A percentile compares a stretch with the other conserved stretches of the same genome.
phyloP scores from a whole-genome alignment of 2,329 filamentous ascomycete genomes.

The Cladorrhinum sp. region DNA sequence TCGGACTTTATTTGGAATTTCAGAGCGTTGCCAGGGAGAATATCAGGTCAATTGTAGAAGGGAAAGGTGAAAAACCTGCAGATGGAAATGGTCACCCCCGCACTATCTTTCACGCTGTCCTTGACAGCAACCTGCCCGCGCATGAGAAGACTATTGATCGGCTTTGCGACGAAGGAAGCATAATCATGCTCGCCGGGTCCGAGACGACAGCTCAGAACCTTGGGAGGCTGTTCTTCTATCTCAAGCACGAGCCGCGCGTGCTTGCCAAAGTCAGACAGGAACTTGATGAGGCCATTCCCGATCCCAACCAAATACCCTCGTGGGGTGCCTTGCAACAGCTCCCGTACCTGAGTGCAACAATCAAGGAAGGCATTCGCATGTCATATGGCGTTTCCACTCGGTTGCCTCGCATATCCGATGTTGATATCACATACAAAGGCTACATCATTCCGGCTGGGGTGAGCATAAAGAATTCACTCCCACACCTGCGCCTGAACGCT shows the following conservation, averaged over 20 bases:
- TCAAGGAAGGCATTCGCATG: slow-evolving; percentile 14
- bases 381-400: slow-evolving; percentile 19
- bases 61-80: slow-evolving; percentile 10
- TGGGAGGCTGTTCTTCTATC: slow-evolving; percentile 23
- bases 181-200: slow-evolving; percentile 31
- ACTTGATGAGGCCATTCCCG: slow-evolving; percentile 24
- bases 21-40: slow-evolving; percentile 20
- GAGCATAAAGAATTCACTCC: background rate
- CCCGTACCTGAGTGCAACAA: slow-evolving; percentile 15
- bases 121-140: slow-evolving; percentile 30
- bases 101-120: slow-evolving; percentile 30
- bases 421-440: slow-evolving; percentile 22
- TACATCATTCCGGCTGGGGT: slow-evolving; percentile 22
- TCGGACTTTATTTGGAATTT: background rate
- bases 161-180: slow-evolving; percentile 28
- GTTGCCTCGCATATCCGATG: slow-evolving; percentile 21
- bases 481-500: background rate
- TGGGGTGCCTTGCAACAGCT: slow-evolving; percentile 19
- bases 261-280: slow-evolving; percentile 17
- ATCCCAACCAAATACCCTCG: slow-evolving; percentile 16
- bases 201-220: slow-evolving; percentile 32
- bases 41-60: slow-evolving; percentile 23
- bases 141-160: slow-evolving; percentile 29
- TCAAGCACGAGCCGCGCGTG: slow-evolving; percentile 10
- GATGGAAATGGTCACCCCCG: slow-evolving; percentile 21